Base-by-base conservation (phyloP, 1,284 basidiomycete genomes). In the Rhizoctonia solani region DNA sequence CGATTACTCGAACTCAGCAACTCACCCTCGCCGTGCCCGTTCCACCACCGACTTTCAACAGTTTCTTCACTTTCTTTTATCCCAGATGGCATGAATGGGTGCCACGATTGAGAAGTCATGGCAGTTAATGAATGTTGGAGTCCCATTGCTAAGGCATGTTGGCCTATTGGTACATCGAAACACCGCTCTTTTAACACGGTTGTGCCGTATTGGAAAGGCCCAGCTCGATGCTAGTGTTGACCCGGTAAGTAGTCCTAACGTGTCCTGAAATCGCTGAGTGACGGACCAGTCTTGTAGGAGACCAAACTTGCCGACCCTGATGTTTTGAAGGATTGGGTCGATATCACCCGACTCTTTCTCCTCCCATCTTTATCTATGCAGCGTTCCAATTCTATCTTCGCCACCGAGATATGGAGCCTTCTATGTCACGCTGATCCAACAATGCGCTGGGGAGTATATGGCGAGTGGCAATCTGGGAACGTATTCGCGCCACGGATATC, bases 331-430 rank as follows among this genome's bases (percentile, higher is more conserved):
- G 74, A 77, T 23, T 99, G 97, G 96, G 87, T 89, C 74, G 86
- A 85, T 72, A 80, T 96, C 56, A 76, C 95, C 54, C 88, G 96
- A 3, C 77, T 84, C 29, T 90, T 92, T 74, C 81, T 99, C 27
- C 82, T 99, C 2, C 96, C 96, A 0, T 89, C 93, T 0, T 82
- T 98, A 6, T 87, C 93, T 29, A 83, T 97, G 53, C 90, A 94
- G 59, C 85, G 88, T 44, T 88, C 90, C 34, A 93, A 94, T 73
- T 91, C 92, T 6, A 87, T 94, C 6, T 91, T 89, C 74, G 89
- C 90, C 16, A 87, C 90, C 58, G 93, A 96, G 70, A 81, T 96
- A 1, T 96, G 94, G 93, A 85, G 87, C 69, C 84, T 98, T 50
- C 83, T 99, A 54, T 81, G 85, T 44, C 84, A 86, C 69, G 92